phyloP scores from a whole-genome alignment of 768 basidiomycete species.

The Tricholoma matsutake region DNA sequence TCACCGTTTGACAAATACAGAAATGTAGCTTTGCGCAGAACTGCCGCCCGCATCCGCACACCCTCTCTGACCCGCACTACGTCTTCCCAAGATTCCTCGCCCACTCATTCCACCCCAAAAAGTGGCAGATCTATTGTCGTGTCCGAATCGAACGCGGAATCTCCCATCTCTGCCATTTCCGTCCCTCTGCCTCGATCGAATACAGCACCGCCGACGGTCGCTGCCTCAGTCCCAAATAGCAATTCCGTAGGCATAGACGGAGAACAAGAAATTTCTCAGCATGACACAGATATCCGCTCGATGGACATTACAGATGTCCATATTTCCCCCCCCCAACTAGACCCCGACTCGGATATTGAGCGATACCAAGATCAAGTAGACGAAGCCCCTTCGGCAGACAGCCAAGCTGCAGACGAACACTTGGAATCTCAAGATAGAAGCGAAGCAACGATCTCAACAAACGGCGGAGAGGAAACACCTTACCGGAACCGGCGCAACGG shows the following conservation, averaged over 20 bases:
- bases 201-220: conserved; percentile 45
- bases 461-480: conserved; percentile 47
- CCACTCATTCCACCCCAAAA: conserved; percentile 61
- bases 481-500: conserved; percentile 28
- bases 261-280: conserved; percentile 29
- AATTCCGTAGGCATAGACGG: conserved; percentile 10
- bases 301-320: conserved; percentile 57
- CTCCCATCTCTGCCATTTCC: conserved; percentile 44
- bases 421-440: conserved; percentile 22
- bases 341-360: conserved; percentile 10
- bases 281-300: conserved; percentile 35
- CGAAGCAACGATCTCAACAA: conserved; percentile 75
- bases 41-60: conserved; percentile 51
- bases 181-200: conserved; percentile 53
- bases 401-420: conserved; percentile 13
- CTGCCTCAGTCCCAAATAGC: conserved; percentile 22
- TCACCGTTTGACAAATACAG: conserved; percentile 64
- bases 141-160: conserved; percentile 37
- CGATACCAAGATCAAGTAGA: conserved; percentile 1
- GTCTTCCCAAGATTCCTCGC: conserved; percentile 56
- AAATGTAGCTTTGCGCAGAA: conserved; percentile 57
- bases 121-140: conserved; percentile 46
- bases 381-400: conserved; percentile 7
- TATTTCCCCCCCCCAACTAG: conserved; percentile 37
- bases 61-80: conserved; percentile 66